Evolutionary conservation across 345 rosid species (phyloP).

Genomic region (Kernera saxatilis): DNA sequence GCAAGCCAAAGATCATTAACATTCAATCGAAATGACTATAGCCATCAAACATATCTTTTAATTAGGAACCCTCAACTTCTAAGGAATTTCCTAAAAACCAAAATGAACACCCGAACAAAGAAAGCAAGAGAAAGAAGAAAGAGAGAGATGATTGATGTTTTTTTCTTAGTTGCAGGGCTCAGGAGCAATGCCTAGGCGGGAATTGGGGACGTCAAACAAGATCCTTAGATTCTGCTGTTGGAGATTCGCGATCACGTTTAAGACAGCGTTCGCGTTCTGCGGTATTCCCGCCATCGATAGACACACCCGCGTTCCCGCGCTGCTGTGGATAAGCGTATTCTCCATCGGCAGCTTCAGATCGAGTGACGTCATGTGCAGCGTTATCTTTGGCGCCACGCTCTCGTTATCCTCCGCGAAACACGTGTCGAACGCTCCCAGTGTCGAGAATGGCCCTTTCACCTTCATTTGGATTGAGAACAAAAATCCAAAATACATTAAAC

Average conservation of each 20-base stretch:
- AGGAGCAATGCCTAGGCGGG: slow-evolving; percentile 73
- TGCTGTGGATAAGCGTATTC: slow-evolving; percentile 79
- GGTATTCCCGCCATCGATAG: slow-evolving; percentile 76
- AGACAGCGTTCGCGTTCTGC: slow-evolving; percentile 50
- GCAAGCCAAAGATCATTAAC: not conserved
- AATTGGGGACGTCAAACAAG: slow-evolving; percentile 64
- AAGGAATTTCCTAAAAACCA: not conserved
- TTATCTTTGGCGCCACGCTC: slow-evolving; percentile 41
- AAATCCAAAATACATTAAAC: not conserved
- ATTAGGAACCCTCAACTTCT: not conserved
- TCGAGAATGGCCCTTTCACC: slow-evolving; percentile 59
- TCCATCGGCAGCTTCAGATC: slow-evolving; percentile 63
- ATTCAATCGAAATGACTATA: not conserved
- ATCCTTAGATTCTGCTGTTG: slow-evolving; percentile 89
- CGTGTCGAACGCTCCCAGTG: slow-evolving; percentile 79
- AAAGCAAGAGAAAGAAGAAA: not conserved
- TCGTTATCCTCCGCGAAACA: slow-evolving; percentile 54
- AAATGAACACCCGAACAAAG: not conserved
- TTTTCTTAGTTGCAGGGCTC: slow-evolving; percentile 65
- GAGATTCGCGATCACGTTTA: slow-evolving; percentile 81
- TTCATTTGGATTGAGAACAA: slow-evolving; percentile 36
- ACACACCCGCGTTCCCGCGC: slow-evolving; percentile 71
- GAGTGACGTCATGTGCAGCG: slow-evolving; percentile 55
- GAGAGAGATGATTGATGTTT: not conserved
- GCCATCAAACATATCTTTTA: not conserved